Base-by-base conservation (phyloP, 306 rosid species). In the Citrullus amarus region DNA sequence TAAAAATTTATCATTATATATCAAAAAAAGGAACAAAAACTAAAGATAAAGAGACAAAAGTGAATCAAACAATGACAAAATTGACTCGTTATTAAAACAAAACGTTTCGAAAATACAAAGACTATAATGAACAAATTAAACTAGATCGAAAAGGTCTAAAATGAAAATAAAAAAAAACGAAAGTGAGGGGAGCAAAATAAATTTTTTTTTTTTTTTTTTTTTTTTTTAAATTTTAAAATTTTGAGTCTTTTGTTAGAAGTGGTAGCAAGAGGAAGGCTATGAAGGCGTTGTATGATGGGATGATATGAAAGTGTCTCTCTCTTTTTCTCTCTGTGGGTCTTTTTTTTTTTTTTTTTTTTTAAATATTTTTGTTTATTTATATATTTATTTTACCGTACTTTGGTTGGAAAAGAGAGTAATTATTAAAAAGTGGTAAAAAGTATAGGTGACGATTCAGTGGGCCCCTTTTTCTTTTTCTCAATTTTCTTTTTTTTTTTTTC, bases 271-370 rank as follows among this genome's bases (percentile, higher is more conserved):
- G 55, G 0, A 44, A 44, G n/a, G 56, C 76, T 13, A 25, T 34
- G 15, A 17, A 8, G 48, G 14, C 16, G 6, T 2, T 10, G 57
- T 65, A 17, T 36, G 71, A 36, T 14, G 20, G 41, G 41, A 46
- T 71, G 76, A 48, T 2, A 66, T n/a, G 56, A 69, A 69, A 44
- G 38, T 69, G 75, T 69, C 75, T 69, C 56, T 69, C n/a, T 22
- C 55, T 69, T n/a, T 68, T 18, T 14, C 55, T 13, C 5, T 44
- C 17, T 41, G 54, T 4, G 46, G 14, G 28, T 69, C 41, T 13
- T 22, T 70, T 3, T 4, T 11, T 20, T 15, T 3, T 59, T 3
- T 38, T 43, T 2, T 14, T 22, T 44, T 20, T 12, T 62, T 32
- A 16, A 67, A 41, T 41, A 11, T 39, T 71, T 1, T 25, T 72